phyloP scores from a whole-genome alignment of 1,284 basidiomycete genomes.

The Rhodotorula mucilaginosa region DNA sequence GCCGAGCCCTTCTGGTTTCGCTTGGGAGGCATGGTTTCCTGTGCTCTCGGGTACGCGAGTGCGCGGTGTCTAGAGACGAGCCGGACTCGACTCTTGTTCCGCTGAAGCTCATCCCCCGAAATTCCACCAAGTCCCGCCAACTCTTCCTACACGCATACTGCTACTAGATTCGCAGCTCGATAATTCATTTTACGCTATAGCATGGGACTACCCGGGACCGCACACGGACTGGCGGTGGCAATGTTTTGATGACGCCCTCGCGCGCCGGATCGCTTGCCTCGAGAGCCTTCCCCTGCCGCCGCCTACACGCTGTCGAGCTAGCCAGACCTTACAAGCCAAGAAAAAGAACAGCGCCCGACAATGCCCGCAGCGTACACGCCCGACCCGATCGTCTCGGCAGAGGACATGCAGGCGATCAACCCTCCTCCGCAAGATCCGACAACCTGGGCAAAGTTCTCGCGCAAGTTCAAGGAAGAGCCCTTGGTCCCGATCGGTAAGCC shows the following conservation, averaged over 20 bases:
- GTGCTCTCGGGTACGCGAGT: not conserved
- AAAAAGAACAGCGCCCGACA: not conserved
- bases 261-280: too few species aligned
- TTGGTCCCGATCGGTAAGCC: constrained; percentile 42
- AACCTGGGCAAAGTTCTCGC: constrained; percentile 34
- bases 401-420: not conserved
- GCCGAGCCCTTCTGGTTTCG: constrained; percentile 33
- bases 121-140: not conserved
- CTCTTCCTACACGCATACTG: not conserved
- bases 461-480: constrained; percentile 45
- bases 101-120: not conserved
- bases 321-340: not conserved
- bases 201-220: too few species aligned
- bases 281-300: too few species aligned
- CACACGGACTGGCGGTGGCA: too few species aligned
- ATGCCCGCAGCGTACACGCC: constrained; percentile 36
- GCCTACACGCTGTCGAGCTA: not conserved
- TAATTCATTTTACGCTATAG: too few species aligned
- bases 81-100: not conserved
- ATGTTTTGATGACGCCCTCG: too few species aligned
- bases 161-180: too few species aligned
- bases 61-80: not conserved
- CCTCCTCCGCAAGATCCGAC: constrained; percentile 14
- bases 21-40: constrained; percentile 16
- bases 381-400: constrained; percentile 19